Conservation (phyloP, 2,329 filamentous ascomycete species). For the Chaetomium olivaceum region DNA sequence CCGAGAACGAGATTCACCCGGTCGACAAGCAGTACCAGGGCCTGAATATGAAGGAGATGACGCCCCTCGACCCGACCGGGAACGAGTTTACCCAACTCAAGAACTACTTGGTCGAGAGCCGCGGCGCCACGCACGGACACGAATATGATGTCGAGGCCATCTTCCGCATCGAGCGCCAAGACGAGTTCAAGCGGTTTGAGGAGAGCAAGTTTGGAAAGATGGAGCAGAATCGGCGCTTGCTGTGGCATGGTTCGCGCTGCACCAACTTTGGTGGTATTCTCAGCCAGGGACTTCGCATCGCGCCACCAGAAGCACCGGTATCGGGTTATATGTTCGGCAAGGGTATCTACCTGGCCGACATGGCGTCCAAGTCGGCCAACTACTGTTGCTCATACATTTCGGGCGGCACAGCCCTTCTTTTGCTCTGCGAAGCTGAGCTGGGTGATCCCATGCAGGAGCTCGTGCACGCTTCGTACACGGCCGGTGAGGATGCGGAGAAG, state of each 20-base stretch:
- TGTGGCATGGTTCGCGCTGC: constrained; percentile 84
- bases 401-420: constrained; percentile 69
- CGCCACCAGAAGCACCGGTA: constrained; percentile 78
- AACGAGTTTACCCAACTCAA: constrained; percentile 66
- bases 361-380: constrained; percentile 77
- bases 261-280: constrained; percentile 89
- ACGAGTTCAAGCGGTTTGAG: constrained; percentile 70
- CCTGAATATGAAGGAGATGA: constrained; percentile 76
- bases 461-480: constrained; percentile 57
- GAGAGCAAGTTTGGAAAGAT: constrained; percentile 53
- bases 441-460: constrained; percentile 73
- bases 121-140: constrained; percentile 65
- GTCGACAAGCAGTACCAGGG: constrained; percentile 73
- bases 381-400: constrained; percentile 68
- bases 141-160: constrained; percentile 68
- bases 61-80: constrained; percentile 58
- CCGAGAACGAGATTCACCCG: constrained; percentile 57
- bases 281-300: constrained; percentile 84
- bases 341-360: constrained; percentile 85
- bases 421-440: constrained; percentile 83
- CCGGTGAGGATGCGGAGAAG: constrained; percentile 62
- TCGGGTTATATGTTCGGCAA: constrained; percentile 88
- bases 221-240: constrained; percentile 65
- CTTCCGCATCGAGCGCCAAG: constrained; percentile 77
- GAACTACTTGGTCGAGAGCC: constrained; percentile 66